Base-by-base conservation (phyloP, 192 early-diverging fungal species). In the Piromyces finnis region DNA sequence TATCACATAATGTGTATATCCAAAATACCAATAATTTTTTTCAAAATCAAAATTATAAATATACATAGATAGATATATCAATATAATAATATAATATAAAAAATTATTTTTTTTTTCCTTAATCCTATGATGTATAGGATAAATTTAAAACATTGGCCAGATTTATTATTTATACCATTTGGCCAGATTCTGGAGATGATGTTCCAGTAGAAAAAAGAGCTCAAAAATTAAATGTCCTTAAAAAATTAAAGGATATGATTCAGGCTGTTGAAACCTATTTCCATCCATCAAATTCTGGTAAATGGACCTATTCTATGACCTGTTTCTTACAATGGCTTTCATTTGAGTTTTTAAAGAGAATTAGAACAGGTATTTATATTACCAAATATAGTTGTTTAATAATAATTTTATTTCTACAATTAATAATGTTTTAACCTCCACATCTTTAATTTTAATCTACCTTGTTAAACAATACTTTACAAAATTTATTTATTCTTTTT, bases 231-330 rank as follows among this genome's bases (percentile, higher is more conserved):
- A 83, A 87, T 14, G 85, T 91, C 14, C 79, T 94, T 36, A 82
- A 87, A 35, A 89, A 92, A 81, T 87, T 98, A 77, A 84, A 86
- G 17, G 88, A 92, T 81, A 80, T 96, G 28, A 93, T 98, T 78
- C 93, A 92, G 80, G 94, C 95, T 77, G 89, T 91, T 29, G 96
- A 98, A 85, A 91, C 92, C 0, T 97, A 92, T 82, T 95, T 88
- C 81, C 95, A 98, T 84, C 96, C 96, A 17, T 94, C 94, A n/a
- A 98, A 98, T 86, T 86, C 87, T 81, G 96, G 96, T 6, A 82
- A 83, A 78, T 98, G 96, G 96, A 93, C 93, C 28, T 86, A 87
- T 77, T 84, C 85, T 12, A 88, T 98, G 12, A 88, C 93, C 0
- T 85, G 88, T 26, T 92, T 98, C 80, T 68, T 94, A 80, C 90